Evolutionary conservation across 495 filamentous ascomycete genomes (phyloP).

Genomic region (Penicillium daleae): DNA sequence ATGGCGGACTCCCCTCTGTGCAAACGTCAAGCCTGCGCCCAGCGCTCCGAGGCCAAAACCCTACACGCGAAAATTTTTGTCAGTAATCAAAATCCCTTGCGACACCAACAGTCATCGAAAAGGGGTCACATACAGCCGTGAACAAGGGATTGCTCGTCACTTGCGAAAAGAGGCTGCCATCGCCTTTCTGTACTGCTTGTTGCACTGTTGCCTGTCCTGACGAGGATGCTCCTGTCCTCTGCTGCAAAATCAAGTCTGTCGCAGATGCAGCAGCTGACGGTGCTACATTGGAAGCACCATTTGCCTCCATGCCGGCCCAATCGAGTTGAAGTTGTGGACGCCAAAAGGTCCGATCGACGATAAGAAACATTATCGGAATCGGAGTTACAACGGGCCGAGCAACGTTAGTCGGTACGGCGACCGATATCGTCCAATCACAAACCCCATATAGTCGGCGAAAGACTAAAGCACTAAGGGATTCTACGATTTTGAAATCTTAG

Average conservation of each 20-base stretch:
- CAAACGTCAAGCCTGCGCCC: slow-evolving; percentile 74
- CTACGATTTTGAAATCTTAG: too few relatives aligned
- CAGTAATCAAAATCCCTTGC: neutral
- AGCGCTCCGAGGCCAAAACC: slow-evolving; percentile 87
- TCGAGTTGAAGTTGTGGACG: slow-evolving; percentile 17
- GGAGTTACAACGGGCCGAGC: slow-evolving; percentile 42
- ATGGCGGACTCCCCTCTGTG: slow-evolving; percentile 70
- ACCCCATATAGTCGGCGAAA: too few relatives aligned
- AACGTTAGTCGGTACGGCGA: too few relatives aligned
- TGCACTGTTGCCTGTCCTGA: slow-evolving; percentile 33
- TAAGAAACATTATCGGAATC: slow-evolving; percentile 28
- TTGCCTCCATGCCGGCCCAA: slow-evolving; percentile 44
- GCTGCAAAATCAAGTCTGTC: slow-evolving; percentile 45
- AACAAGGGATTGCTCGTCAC: slow-evolving; percentile 70
- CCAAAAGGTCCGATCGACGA: slow-evolving; percentile 17
- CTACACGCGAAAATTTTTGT: slow-evolving; percentile 36
- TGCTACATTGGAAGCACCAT: slow-evolving; percentile 38
- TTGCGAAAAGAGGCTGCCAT: slow-evolving; percentile 54
- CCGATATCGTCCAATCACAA: too few relatives aligned
- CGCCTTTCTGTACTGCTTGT: slow-evolving; percentile 36
- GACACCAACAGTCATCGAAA: neutral
- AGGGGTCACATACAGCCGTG: slow-evolving; percentile 57
- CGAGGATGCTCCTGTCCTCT: slow-evolving; percentile 40
- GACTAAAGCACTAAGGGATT: too few relatives aligned
- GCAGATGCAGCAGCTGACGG: slow-evolving; percentile 44